Percentiles rank a stretch among this genome's conserved stretches.
These are phyloP conservation scores for Phlebopus sp. DNA, from an alignment of 1,284 basidiomycete species.

Conservation along the genomic window DNA sequence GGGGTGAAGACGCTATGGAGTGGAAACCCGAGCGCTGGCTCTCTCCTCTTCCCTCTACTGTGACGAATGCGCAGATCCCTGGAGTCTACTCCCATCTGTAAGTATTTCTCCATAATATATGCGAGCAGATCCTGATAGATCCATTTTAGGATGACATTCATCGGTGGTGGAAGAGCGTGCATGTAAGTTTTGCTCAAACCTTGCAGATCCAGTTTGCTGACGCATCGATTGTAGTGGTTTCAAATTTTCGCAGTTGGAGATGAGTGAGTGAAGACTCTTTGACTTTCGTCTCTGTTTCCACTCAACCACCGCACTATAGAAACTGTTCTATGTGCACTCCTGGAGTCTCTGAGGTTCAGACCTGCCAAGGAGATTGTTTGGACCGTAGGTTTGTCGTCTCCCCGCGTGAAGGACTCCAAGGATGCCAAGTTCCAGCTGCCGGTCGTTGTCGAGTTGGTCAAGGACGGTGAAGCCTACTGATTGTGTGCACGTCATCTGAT, in stretches of 20 bases:
- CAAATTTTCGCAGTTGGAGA: constrained; percentile 35
- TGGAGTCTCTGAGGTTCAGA: constrained; percentile 17
- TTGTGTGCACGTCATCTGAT: no score
- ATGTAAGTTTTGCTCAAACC: constrained; percentile 22
- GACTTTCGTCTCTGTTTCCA: background rate
- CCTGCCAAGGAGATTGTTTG: constrained; percentile 17
- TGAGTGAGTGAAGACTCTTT: constrained; percentile 28
- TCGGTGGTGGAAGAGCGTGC: constrained; percentile 32
- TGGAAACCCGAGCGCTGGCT: constrained; percentile 39
- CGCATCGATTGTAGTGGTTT: constrained; percentile 24
- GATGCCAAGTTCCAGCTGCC: constrained; percentile 2
- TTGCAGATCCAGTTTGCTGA: background rate
- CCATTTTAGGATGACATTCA: constrained; percentile 35
- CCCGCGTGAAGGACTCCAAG: constrained; percentile 6
- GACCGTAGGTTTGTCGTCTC: constrained; percentile 8
- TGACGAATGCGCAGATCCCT: constrained; percentile 20
- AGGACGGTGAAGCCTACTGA: no score
- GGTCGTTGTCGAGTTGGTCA: constrained; percentile 5
- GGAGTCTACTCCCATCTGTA: constrained; percentile 25
- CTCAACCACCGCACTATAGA: constrained; percentile 5
- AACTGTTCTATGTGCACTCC: constrained; percentile 11
- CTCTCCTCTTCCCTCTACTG: constrained; percentile 23
- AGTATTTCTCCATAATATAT: background rate
- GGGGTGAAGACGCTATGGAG: constrained; percentile 35
- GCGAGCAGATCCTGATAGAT: background rate